Conservation (phyloP, 148 eudicot genomes). For the Fallopia convolvulus region DNA sequence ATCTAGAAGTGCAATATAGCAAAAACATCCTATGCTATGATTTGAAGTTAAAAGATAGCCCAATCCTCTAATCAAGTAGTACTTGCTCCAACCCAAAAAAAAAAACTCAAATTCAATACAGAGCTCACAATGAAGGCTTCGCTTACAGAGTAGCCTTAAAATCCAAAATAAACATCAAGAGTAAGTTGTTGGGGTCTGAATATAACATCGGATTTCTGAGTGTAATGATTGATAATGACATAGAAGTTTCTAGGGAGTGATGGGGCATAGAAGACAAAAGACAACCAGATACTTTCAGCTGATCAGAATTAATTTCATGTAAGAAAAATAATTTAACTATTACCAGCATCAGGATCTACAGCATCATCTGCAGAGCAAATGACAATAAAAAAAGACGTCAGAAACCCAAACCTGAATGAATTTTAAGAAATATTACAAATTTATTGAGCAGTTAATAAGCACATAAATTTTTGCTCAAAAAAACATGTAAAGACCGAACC, state of each 20-base stretch:
- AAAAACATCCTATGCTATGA: not conserved
- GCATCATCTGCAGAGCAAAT: slow-evolving; percentile 39
- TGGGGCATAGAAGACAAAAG: not conserved
- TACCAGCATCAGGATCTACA: slow-evolving; percentile 94
- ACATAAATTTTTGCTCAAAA: no score
- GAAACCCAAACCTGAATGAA: not conserved
- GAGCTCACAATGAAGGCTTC: no score
- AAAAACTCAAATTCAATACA: not conserved
- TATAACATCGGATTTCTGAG: not conserved
- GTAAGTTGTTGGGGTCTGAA: not conserved
- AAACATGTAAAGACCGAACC: slow-evolving; percentile 30
- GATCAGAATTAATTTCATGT: not conserved
- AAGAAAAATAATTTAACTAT: not conserved
- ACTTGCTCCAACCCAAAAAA: not conserved
- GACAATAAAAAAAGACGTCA: not conserved
- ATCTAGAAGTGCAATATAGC: not conserved
- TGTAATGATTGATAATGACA: not conserved
- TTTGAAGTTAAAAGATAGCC: no score
- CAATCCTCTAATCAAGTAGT: no score
- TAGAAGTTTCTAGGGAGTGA: not conserved
- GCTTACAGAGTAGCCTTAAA: no score
- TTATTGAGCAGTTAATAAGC: slow-evolving; percentile 1
- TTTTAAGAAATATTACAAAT: not conserved
- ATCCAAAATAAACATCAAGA: not conserved
- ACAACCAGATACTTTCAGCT: not conserved